A percentile compares a stretch with the other conserved stretches of the same genome.
Conservation (phyloP, 108 stramenopile species). For the Pelagomonas calceolata region DNA sequence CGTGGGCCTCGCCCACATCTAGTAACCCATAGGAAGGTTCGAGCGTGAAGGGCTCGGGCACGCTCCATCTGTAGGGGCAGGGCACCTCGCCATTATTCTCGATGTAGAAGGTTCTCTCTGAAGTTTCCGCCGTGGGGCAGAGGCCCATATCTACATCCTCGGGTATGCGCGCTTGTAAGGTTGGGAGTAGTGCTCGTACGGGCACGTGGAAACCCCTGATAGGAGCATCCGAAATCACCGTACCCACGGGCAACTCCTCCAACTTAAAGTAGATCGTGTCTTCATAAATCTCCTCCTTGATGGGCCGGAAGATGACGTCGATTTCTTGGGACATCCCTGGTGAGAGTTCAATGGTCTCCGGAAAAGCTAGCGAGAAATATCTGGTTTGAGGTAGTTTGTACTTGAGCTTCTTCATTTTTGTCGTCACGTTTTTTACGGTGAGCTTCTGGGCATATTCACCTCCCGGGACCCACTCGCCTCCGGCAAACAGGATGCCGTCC, state of each 20-base stretch:
- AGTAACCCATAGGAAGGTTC: conserved; percentile 29
- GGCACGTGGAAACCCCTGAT: conserved; percentile 38
- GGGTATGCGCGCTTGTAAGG: conserved; percentile 26
- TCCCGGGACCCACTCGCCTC: conserved; percentile 15
- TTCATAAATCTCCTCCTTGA: conserved; percentile 35
- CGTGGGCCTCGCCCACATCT: conserved; percentile 14
- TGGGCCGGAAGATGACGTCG: conserved; percentile 46
- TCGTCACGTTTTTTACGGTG: conserved; percentile 39
- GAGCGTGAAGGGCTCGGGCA: conserved; percentile 36
- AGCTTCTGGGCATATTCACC: conserved; percentile 48
- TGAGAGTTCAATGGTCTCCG: conserved; percentile 35
- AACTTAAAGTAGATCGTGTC: conserved; percentile 42
- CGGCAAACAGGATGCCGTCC: too few species aligned
- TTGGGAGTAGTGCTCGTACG: conserved; percentile 32
- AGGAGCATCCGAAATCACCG: background rate
- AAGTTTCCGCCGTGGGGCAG: conserved; percentile 26
- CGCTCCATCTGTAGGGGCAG: conserved; percentile 35
- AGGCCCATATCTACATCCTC: conserved; percentile 36
- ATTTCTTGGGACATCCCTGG: conserved; percentile 30
- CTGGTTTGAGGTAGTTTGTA: conserved; percentile 42
- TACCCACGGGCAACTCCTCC: conserved; percentile 19
- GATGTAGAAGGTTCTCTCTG: conserved; percentile 18
- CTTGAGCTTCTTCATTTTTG: conserved; percentile 43
- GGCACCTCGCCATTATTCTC: conserved; percentile 42
- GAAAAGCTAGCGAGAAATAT: conserved; percentile 48